Base-by-base conservation (phyloP, 2,329 filamentous ascomycete species). In the Periconia digitata region DNA sequence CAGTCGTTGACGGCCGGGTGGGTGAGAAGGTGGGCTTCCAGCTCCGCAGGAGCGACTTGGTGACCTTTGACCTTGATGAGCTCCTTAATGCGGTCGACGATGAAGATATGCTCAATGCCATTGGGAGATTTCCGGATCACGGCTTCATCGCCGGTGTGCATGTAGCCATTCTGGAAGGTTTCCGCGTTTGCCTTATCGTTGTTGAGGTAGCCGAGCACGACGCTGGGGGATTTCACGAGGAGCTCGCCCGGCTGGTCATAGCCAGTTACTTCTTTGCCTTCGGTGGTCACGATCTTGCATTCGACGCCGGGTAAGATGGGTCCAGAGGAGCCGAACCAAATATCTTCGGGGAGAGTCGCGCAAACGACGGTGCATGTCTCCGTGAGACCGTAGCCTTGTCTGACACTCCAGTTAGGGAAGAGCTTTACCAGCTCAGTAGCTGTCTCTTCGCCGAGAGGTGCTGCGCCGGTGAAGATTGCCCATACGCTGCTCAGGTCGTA, bases 101-200 rank as follows among this genome's bases (percentile, higher is more conserved):
- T 86, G 66, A 90, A 86, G 41, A 96, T 68, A 63, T 96, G 92
- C 70, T 96, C 90, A 55, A 85, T 75, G 2, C 89, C 90, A 8
- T 13, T 16, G 0, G 82, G 79, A 7, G 83, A 76, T 60, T 82
- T 79, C 2, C 80, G 79, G 10, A 95, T 75, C 3, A 92, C 76
- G 0, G 87, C 90, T 67, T 95, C 89, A 60, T 96, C 92, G 6
- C 92, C 92, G 0, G 92, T 96, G 35, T 82, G 82, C 79, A 95
- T 84, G 83, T 90, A 94, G 1, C 76, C 75, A 51, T 91, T 85
- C 1, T 85, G 77, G 62, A 90, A 96, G 0, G 91, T 94, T 66
- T 95, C 90, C 43, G 81, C 78, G 17, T 85, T 95, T 3, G 92
- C 90, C 62, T 88, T 86, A 38, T 88, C 85, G 63, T 96, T 95